A percentile compares a stretch with the other conserved stretches of the same genome.
Evolutionary conservation across 257 asterid genomes (phyloP).

Genomic region (Asclepias syriaca): DNA sequence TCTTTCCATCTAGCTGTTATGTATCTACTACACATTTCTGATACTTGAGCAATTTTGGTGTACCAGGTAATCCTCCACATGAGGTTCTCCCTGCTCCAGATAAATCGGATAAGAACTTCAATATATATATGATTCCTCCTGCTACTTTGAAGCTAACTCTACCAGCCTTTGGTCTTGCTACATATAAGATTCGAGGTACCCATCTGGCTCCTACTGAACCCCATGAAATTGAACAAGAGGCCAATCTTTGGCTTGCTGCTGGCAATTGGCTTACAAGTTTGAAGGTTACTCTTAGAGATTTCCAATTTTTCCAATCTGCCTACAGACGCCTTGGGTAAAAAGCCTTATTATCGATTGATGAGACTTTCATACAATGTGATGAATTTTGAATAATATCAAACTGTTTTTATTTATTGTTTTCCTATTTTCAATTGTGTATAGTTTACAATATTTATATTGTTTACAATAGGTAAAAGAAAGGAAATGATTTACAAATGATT

Average conservation of each 20-base stretch:
- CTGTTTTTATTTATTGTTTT: too few relatives aligned
- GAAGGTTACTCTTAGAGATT: slow-evolving; percentile 60
- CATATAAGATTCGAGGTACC: slow-evolving; percentile 66
- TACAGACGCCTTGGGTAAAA: too few relatives aligned
- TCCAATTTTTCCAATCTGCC: slow-evolving; percentile 42
- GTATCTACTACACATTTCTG: not conserved
- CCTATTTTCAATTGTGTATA: too few relatives aligned
- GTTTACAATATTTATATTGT: too few relatives aligned
- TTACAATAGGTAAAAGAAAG: too few relatives aligned
- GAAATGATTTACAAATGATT: too few relatives aligned
- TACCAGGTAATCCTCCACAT: slow-evolving; percentile 34
- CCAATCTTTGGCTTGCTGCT: slow-evolving; percentile 51
- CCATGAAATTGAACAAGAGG: slow-evolving; percentile 62
- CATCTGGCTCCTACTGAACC: slow-evolving; percentile 50
- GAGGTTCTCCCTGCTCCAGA: slow-evolving; percentile 36
- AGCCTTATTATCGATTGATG: too few relatives aligned
- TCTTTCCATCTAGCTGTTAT: not conserved
- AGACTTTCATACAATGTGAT: too few relatives aligned
- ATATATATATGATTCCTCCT: slow-evolving; percentile 24
- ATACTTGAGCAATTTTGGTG: slow-evolving; percentile 7
- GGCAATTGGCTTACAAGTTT: slow-evolving; percentile 50
- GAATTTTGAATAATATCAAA: too few relatives aligned
- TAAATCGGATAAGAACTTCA: slow-evolving; percentile 8
- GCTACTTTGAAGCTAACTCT: slow-evolving; percentile 45
- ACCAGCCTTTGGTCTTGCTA: slow-evolving; percentile 75